A percentile compares a stretch with the other conserved stretches of the same genome.
These are phyloP conservation scores for Ploettnerulaceae sp. DNA, from an alignment of 2,329 filamentous ascomycete species.

Conservation along the genomic window DNA sequence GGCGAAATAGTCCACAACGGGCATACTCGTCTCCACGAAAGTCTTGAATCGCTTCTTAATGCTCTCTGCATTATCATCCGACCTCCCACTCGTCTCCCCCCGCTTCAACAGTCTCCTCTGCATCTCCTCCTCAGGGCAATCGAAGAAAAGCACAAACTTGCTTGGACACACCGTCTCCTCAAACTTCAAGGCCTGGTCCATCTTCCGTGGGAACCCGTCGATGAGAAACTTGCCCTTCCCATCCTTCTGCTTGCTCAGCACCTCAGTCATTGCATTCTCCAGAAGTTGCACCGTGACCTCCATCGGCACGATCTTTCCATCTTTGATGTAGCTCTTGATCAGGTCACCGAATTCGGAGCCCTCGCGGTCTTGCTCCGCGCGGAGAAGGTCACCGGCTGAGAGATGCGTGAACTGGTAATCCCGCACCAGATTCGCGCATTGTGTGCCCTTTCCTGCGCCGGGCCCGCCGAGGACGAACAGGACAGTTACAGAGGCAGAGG, in stretches of 20 bases:
- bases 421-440: conserved; percentile 81
- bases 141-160: conserved; percentile 85
- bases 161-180: conserved; percentile 83
- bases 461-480: conserved; percentile 95
- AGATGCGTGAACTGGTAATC: conserved; percentile 92
- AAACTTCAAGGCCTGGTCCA: conserved; percentile 94
- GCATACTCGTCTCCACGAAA: conserved; percentile 96
- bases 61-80: conserved; percentile 91
- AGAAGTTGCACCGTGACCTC: conserved; percentile 92
- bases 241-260: conserved; percentile 48
- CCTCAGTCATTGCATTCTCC: conserved; percentile 83
- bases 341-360: conserved; percentile 87
- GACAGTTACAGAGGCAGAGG: conserved; percentile 73
- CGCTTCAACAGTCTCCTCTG: conserved; percentile 76
- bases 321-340: conserved; percentile 89
- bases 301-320: conserved; percentile 97
- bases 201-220: conserved; percentile 87
- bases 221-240: conserved; percentile 68
- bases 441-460: conserved; percentile 93
- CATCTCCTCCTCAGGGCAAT: conserved; percentile 89
- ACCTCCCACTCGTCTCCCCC: conserved; percentile 85
- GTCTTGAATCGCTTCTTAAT: conserved; percentile 95
- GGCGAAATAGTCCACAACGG: conserved; percentile 83
- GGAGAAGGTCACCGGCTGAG: conserved; percentile 86
- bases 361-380: conserved; percentile 83